A percentile compares a stretch with the other conserved stretches of the same genome.
Conservation (phyloP, 352 stramenopile species). For the Globisporangium perplexum region DNA sequence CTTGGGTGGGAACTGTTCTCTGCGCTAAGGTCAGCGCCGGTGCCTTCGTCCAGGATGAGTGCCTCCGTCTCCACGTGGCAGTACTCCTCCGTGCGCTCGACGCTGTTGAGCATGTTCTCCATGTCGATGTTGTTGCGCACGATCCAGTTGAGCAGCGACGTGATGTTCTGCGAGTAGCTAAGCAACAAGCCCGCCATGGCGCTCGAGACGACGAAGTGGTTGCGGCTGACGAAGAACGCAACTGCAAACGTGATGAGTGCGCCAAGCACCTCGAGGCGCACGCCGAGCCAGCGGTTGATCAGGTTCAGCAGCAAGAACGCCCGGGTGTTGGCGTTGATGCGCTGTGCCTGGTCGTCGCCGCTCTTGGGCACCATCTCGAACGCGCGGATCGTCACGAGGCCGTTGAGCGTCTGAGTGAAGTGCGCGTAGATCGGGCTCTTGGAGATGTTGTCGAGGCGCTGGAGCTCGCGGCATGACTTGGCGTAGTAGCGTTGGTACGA, state of each 20-base stretch:
- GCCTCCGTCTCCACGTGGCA: slow-evolving; percentile 35
- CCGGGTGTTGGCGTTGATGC: slow-evolving; percentile 63
- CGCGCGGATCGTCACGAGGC: slow-evolving; percentile 59
- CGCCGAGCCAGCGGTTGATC: slow-evolving; percentile 94
- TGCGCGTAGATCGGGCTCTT: slow-evolving; percentile 90
- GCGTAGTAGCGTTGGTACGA: slow-evolving; percentile 62
- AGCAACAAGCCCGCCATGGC: slow-evolving; percentile 91
- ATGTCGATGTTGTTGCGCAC: slow-evolving; percentile 92
- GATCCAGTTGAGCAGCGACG: slow-evolving; percentile 92
- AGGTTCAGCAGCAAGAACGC: slow-evolving; percentile 90
- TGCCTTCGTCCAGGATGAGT: slow-evolving; percentile 5
- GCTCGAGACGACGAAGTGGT: slow-evolving; percentile 42
- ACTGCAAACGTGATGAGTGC: slow-evolving; percentile 89
- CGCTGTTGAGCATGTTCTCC: slow-evolving; percentile 93
- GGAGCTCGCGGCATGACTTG: slow-evolving; percentile 60
- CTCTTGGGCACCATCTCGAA: slow-evolving; percentile 53
- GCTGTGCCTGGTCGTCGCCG: slow-evolving; percentile 22
- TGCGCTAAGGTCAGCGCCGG: too few species aligned
- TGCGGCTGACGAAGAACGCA: slow-evolving; percentile 83
- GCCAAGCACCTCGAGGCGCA: slow-evolving; percentile 87
- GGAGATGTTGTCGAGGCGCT: slow-evolving; percentile 55
- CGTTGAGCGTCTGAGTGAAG: slow-evolving; percentile 87
- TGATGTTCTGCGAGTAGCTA: slow-evolving; percentile 92
- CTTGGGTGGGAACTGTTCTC: too few species aligned
- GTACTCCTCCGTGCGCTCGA: slow-evolving; percentile 79